These are phyloP conservation scores for Coemansia guatemalensis DNA, from an alignment of 192 early-diverging fungal genomes.

Conservation along the genomic window DNA sequence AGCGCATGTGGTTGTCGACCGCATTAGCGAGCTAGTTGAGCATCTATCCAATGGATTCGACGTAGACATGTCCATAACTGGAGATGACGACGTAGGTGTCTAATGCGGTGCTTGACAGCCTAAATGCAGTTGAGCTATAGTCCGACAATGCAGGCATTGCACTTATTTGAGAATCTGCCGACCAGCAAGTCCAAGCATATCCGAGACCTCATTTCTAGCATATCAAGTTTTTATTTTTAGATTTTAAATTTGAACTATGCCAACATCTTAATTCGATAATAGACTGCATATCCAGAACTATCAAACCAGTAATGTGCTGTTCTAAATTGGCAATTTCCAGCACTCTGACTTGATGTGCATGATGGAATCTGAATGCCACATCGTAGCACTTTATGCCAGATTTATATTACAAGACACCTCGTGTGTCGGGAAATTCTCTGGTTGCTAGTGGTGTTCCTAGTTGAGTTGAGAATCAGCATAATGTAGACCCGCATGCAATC, in stretches of 20 bases:
- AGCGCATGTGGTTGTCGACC: conserved; percentile 46
- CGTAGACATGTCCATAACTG: conserved; percentile 24
- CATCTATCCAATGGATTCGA: conserved; percentile 34
- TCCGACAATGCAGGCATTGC: neutral
- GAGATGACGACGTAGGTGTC: neutral
- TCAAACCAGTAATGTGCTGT: neutral
- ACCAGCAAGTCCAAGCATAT: neutral
- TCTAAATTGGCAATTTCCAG: neutral
- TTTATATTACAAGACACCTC: neutral
- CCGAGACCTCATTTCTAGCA: neutral
- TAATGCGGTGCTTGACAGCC: neutral
- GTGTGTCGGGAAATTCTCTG: neutral
- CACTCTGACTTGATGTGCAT: neutral
- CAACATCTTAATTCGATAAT: neutral
- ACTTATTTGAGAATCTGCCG: neutral
- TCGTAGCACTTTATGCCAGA: neutral
- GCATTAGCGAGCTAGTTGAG: conserved; percentile 34
- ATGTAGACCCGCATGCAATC: neutral
- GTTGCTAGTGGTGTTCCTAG: neutral
- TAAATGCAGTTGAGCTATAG: neutral
- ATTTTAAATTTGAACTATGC: neutral
- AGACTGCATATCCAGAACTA: neutral
- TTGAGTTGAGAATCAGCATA: neutral
- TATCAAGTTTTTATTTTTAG: neutral
- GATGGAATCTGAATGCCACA: neutral